phyloP scores from a whole-genome alignment of 1,284 basidiomycete genomes.

The Heterobasidion parviporum region DNA sequence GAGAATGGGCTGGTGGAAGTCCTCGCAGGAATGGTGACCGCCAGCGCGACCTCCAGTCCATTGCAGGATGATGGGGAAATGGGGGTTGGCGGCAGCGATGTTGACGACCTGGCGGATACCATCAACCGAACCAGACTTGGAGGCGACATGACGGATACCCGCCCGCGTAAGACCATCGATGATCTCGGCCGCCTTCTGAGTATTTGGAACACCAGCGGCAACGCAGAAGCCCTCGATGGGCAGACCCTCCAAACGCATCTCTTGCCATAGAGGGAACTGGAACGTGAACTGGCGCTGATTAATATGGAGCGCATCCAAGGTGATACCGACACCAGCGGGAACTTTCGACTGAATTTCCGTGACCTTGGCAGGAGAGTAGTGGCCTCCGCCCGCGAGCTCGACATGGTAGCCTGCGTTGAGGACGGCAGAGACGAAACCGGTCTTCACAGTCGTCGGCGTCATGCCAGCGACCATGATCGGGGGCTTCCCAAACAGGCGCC shows the following conservation, averaged over 20 bases:
- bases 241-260: constrained; percentile 92
- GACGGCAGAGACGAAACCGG: constrained; percentile 86
- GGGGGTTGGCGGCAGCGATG: constrained; percentile 91
- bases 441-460: constrained; percentile 92
- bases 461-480: constrained; percentile 99
- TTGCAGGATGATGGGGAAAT: constrained; percentile 97
- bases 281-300: constrained; percentile 96
- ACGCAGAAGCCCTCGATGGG: constrained; percentile 98
- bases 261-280: constrained; percentile 96
- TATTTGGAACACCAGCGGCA: constrained; percentile 89
- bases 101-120: constrained; percentile 96
- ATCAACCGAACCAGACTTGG: constrained; percentile 96
- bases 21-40: constrained; percentile 97
- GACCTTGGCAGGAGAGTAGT: constrained; percentile 90
- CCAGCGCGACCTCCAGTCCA: constrained; percentile 99
- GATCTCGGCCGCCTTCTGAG: constrained; percentile 92
- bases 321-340: constrained; percentile 83
- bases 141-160: constrained; percentile 92
- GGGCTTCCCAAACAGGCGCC: constrained; percentile 89
- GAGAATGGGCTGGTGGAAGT: constrained; percentile 96
- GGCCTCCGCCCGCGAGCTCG: constrained; percentile 95
- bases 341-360: constrained; percentile 81
- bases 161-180: constrained; percentile 71
- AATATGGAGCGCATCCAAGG: constrained; percentile 95
- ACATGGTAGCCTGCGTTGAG: constrained; percentile 93